phyloP scores from a whole-genome alignment of 2,329 filamentous ascomycete genomes.

The Alternaria triticina region DNA sequence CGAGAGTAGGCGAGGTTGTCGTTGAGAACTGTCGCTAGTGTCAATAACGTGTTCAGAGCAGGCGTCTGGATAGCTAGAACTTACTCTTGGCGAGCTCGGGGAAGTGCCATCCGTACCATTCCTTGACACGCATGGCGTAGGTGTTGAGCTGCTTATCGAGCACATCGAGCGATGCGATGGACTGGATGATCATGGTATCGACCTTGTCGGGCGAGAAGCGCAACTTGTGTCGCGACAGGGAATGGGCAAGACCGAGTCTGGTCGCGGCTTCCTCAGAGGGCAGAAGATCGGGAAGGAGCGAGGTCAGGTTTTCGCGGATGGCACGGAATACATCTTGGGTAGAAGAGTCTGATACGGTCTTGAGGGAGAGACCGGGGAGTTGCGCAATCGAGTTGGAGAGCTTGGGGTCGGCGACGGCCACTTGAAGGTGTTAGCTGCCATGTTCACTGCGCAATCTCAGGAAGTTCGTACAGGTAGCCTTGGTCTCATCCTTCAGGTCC shows the following conservation, averaged over 20 bases:
- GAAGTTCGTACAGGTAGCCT: conserved; percentile 67
- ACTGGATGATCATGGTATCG: conserved; percentile 99
- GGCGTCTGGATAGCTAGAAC: conserved; percentile 44
- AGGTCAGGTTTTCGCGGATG: conserved; percentile 87
- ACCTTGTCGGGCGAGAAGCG: conserved; percentile 99
- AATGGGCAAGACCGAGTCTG: conserved; percentile 95
- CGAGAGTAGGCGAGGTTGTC: conserved; percentile 84
- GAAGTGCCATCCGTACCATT: conserved; percentile 99
- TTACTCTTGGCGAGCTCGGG: conserved; percentile 87
- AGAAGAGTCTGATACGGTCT: conserved; percentile 79
- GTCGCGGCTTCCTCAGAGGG: conserved; percentile 90
- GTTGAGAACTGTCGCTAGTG: conserved; percentile 50
- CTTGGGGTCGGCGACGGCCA: conserved; percentile 93
- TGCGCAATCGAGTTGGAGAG: conserved; percentile 90
- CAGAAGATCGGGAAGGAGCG: conserved; percentile 86
- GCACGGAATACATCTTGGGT: conserved; percentile 92
- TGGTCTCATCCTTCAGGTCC: conserved; percentile 95
- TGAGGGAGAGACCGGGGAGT: conserved; percentile 84
- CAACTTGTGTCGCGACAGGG: conserved; percentile 89
- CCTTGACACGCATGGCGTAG: conserved; percentile 98
- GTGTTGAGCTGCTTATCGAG: conserved; percentile 99
- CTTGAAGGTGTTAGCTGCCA: conserved; percentile 25
- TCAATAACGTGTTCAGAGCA: not conserved
- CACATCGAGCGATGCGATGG: conserved; percentile 86
- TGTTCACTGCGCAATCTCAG: not conserved